These are phyloP conservation scores for Strobilomyces echinocephalus DNA, from an alignment of 768 basidiomycete species.

Conservation along the genomic window DNA sequence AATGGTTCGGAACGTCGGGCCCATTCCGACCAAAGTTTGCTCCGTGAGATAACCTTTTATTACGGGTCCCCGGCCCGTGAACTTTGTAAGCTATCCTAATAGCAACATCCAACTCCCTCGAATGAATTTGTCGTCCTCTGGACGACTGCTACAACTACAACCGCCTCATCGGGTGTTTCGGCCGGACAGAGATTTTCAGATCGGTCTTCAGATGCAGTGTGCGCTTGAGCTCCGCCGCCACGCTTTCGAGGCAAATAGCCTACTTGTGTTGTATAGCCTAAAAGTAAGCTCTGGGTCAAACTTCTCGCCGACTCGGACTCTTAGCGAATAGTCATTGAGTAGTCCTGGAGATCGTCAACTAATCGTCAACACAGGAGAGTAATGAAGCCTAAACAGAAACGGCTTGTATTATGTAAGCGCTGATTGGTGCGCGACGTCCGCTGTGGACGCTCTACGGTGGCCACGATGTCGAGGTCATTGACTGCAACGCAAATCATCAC, in stretches of 20 bases:
- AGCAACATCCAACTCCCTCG: not conserved
- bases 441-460: constrained; percentile 9
- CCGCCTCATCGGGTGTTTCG: constrained; percentile 7
- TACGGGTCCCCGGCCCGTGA: not conserved
- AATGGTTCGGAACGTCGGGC: constrained; percentile 47
- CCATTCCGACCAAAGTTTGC: constrained; percentile 37
- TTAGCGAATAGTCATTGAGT: not conserved
- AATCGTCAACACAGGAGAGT: too few species aligned
- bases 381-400: too few species aligned
- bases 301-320: too few species aligned
- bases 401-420: not conserved
- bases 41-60: constrained; percentile 5
- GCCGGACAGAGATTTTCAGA: constrained; percentile 5
- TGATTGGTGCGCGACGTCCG: constrained; percentile 10
- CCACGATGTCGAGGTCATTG: constrained; percentile 60
- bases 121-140: constrained; percentile 7
- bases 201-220: not conserved
- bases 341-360: too few species aligned
- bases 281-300: too few species aligned
- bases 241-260: not conserved
- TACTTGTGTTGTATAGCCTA: not conserved
- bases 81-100: not conserved
- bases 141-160: not conserved
- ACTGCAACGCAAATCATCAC: constrained; percentile 75
- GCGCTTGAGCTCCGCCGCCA: too few species aligned